Evolutionary conservation across 352 stramenopile genomes (phyloP).

Genomic region (Phytophthora hibernalis): DNA sequence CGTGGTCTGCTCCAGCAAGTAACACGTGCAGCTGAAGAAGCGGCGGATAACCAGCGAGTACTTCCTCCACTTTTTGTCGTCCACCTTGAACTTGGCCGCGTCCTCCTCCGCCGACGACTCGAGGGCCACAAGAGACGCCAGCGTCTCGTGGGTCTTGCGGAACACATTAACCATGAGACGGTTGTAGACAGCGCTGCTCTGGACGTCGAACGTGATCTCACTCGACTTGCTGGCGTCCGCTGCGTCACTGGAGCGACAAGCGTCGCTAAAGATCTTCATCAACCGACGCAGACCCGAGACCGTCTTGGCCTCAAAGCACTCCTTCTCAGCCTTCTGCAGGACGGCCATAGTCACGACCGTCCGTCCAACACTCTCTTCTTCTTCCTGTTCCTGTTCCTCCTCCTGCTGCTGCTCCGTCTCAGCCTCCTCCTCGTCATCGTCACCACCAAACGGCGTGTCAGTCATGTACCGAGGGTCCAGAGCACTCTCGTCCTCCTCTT

Average conservation of each 20-base stretch:
- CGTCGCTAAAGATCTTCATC: constrained; percentile 95
- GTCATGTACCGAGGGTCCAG: constrained; percentile 84
- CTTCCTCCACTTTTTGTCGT: constrained; percentile 86
- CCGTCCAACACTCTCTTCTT: constrained; percentile 45
- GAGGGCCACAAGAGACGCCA: constrained; percentile 82
- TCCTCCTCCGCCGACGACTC: constrained; percentile 36
- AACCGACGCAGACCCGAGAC: constrained; percentile 91
- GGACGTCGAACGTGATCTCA: constrained; percentile 92
- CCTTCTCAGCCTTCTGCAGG: constrained; percentile 85
- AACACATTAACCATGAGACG: constrained; percentile 95
- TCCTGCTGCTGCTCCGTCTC: constrained; percentile 29
- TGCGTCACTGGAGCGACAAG: constrained; percentile 93
- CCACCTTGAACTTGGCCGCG: constrained; percentile 51
- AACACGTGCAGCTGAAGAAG: constrained; percentile 93
- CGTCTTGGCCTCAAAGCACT: constrained; percentile 90
- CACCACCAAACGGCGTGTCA: constrained; percentile 36
- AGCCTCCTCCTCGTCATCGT: constrained; percentile 43
- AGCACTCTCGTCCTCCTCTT: constrained; percentile 86
- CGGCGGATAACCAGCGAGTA: constrained; percentile 85
- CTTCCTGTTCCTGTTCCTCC: constrained; percentile 25
- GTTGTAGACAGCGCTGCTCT: constrained; percentile 95
- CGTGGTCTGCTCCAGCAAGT: constrained; percentile 92
- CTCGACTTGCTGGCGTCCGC: constrained; percentile 69
- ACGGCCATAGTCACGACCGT: constrained; percentile 81
- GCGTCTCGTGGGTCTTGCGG: constrained; percentile 87